Percentiles rank a stretch among this genome's conserved stretches.
Evolutionary conservation across 345 rosid species (phyloP).

Genomic region (Dovyalis caffra): DNA sequence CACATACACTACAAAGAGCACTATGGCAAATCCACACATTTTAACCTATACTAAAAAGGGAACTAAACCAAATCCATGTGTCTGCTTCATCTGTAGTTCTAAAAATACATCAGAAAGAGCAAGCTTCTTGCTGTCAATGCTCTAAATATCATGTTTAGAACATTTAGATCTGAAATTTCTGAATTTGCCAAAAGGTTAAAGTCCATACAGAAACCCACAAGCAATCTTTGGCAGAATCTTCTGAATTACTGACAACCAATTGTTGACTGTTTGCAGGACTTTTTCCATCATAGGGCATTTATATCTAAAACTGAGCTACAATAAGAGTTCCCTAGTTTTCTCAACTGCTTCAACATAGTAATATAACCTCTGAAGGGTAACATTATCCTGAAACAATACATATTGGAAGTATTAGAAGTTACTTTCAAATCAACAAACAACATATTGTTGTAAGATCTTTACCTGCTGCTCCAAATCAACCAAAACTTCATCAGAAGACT

Average conservation of each 20-base stretch:
- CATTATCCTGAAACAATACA: constrained; percentile 40
- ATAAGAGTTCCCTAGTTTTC: constrained; percentile 33
- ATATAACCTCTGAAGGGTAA: constrained; percentile 56
- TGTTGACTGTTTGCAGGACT: too few relatives aligned
- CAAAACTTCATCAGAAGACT: constrained; percentile 27
- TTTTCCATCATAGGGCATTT: too few relatives aligned
- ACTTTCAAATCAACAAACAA: neutral
- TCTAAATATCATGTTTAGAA: neutral
- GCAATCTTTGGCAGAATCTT: neutral
- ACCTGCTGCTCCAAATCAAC: constrained; percentile 52
- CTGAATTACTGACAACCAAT: neutral
- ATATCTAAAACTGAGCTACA: constrained; percentile 6
- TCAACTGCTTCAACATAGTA: constrained; percentile 46
- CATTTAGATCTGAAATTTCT: neutral
- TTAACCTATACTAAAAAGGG: too few relatives aligned
- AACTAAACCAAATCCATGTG: too few relatives aligned
- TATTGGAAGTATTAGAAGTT: neutral
- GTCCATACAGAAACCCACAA: neutral
- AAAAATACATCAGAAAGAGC: too few relatives aligned
- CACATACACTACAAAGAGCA: too few relatives aligned
- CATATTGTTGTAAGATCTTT: neutral
- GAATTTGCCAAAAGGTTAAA: neutral
- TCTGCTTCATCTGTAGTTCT: too few relatives aligned
- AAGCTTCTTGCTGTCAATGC: too few relatives aligned
- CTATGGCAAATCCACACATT: too few relatives aligned